Evolutionary conservation across 169 alveolate species (phyloP).

Genomic region (Eimeria sp.): DNA sequence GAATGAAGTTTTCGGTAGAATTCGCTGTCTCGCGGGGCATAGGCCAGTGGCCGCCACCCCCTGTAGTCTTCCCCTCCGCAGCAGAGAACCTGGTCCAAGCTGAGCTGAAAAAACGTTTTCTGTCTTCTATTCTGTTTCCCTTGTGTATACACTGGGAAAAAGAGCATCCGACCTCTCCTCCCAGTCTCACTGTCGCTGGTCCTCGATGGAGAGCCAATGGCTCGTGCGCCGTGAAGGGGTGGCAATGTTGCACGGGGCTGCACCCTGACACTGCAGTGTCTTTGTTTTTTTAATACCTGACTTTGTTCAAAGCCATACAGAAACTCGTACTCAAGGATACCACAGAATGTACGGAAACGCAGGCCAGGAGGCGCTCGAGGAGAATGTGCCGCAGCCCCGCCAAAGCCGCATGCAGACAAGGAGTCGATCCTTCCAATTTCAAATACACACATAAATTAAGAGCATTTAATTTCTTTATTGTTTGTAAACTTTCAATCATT

Average conservation of each 20-base stretch:
- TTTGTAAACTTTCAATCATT: neutral
- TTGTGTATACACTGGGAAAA: neutral
- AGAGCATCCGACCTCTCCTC: neutral
- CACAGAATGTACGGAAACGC: neutral
- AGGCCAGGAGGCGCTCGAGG: slow-evolving; percentile 27
- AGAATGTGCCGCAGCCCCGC: slow-evolving; percentile 61
- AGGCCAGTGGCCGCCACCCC: neutral
- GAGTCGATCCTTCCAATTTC: neutral
- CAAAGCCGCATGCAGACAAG: slow-evolving; percentile 25
- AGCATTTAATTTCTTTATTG: neutral
- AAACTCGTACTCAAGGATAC: neutral
- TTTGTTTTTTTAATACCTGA: slow-evolving; percentile 1
- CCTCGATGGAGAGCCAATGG: slow-evolving; percentile 70
- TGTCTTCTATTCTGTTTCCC: neutral
- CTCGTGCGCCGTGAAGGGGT: neutral
- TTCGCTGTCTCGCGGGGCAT: slow-evolving; percentile 17
- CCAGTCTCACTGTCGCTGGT: slow-evolving; percentile 32
- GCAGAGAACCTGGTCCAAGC: neutral
- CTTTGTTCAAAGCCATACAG: neutral
- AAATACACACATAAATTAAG: neutral
- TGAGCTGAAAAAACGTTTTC: neutral
- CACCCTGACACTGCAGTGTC: slow-evolving; percentile 46
- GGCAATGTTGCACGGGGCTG: neutral
- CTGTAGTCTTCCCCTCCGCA: neutral
- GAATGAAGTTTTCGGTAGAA: neutral